Evolutionary conservation across 1,284 basidiomycete species (phyloP), one percentile per base, ranked within the genome.

Genomic region (Rhodotorula sp.): DNA sequence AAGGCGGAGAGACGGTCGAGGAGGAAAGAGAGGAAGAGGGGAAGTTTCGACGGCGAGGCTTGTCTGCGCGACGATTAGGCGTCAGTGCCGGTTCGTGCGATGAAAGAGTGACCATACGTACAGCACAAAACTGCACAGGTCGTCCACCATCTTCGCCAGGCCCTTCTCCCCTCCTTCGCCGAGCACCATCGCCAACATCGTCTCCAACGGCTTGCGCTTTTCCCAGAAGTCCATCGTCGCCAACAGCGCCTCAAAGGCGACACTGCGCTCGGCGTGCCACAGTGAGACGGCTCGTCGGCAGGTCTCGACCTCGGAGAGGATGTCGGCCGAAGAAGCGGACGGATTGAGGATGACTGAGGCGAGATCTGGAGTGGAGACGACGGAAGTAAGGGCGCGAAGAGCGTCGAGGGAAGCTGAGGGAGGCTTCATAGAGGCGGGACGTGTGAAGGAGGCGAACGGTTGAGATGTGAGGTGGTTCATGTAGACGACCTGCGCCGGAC

Each of bases 1-100:
- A 51, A 55, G 39, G n/a, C 20, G 8, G 24, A 19, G 24, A 69
- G 62, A n/a, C 59, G 58, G 1, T 48, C 1, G n/a, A 34, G 22
- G 46, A 66, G 27, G 9, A 24, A 2, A 17, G 34, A 47, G 11
- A 74, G 64, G 39, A 69, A 69, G 7, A 3, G 5, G 1, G 60
- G 62, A n/a, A 74, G 51, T 49, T 74, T 74, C 22, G 52, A 46
- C 22, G 65, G 69, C 5, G 67, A 64, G 7, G 73, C 67, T 65
- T 69, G 70, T 5, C 68, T 69, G 27, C 10, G 6, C 2, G 1
- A 9, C 2, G 4, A 36, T 24, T 24, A 24, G 10, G 10, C 1
- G 36, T 60, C 58, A 59, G 44, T 20, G 52, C 20, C 4, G 4
- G 22, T 19, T 13, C 11, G 7, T 7, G 10, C 3, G 22, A 4